Percentiles rank a stretch among this genome's conserved stretches.
These are phyloP conservation scores for Passalora sequoiae DNA, from an alignment of 2,329 filamentous ascomycete species.

Conservation along the genomic window DNA sequence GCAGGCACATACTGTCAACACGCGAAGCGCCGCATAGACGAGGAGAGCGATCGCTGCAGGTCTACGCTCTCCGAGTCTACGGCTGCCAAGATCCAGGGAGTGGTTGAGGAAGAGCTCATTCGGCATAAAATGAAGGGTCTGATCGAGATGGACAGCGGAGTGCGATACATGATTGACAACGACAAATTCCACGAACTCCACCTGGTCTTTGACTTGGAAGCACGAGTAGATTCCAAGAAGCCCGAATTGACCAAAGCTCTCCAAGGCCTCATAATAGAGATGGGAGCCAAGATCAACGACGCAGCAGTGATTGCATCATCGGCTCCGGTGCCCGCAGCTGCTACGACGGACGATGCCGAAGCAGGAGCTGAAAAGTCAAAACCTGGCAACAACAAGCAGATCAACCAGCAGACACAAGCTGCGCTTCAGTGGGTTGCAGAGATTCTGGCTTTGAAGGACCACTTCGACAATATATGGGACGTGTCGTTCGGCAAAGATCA, in stretches of 20 bases:
- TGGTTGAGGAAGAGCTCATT: slow-evolving; percentile 80
- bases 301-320: slow-evolving; percentile 52
- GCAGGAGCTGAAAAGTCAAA: slow-evolving; percentile 46
- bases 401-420: slow-evolving; percentile 75
- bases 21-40: slow-evolving; percentile 65
- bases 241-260: slow-evolving; percentile 63
- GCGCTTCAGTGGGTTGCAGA: slow-evolving; percentile 96
- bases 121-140: slow-evolving; percentile 72
- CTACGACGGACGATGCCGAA: slow-evolving; percentile 50
- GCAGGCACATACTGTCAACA: slow-evolving; percentile 76
- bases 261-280: slow-evolving; percentile 68
- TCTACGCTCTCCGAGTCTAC: slow-evolving; percentile 74
- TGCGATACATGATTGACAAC: slow-evolving; percentile 87
- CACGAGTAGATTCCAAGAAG: slow-evolving; percentile 71
- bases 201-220: slow-evolving; percentile 75
- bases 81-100: slow-evolving; percentile 63
- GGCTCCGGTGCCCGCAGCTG: slow-evolving; percentile 44
- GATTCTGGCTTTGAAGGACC: slow-evolving; percentile 76
- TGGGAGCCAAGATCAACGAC: slow-evolving; percentile 79
- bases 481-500: slow-evolving; percentile 70
- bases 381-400: slow-evolving; percentile 43
- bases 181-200: slow-evolving; percentile 71
- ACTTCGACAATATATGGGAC: slow-evolving; percentile 76
- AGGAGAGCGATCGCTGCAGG: slow-evolving; percentile 77
- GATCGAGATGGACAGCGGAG: slow-evolving; percentile 78